These are phyloP conservation scores for Pythium plurisporium DNA, from an alignment of 352 stramenopile genomes.

Conservation along the genomic window DNA sequence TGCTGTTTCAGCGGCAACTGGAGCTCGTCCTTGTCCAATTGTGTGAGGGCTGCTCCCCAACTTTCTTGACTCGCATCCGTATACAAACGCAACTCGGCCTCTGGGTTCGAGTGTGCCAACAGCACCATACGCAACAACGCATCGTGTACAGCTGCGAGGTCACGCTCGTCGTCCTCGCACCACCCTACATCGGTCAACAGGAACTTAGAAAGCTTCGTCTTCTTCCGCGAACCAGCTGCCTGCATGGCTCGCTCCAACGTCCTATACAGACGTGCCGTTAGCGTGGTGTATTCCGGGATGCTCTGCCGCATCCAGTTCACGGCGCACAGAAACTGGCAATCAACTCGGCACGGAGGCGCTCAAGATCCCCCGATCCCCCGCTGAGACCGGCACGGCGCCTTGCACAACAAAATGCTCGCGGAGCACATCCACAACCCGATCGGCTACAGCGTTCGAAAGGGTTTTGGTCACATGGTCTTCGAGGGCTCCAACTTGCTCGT, in stretches of 20 bases:
- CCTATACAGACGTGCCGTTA: slow-evolving; percentile 14
- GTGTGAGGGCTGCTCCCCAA: slow-evolving; percentile 21
- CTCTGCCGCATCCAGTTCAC: slow-evolving; percentile 32
- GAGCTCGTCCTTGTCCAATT: slow-evolving; percentile 6
- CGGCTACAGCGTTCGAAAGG: neutral
- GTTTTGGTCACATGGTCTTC: neutral
- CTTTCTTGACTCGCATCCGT: slow-evolving; percentile 19
- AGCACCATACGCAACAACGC: slow-evolving; percentile 18
- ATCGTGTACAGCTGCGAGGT: neutral
- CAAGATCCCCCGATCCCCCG: neutral
- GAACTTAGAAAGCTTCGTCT: slow-evolving; percentile 9
- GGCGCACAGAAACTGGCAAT: slow-evolving; percentile 24
- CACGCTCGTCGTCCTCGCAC: neutral
- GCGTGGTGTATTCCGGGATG: slow-evolving; percentile 22
- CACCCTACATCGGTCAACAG: slow-evolving; percentile 9
- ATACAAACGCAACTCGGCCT: slow-evolving; percentile 16
- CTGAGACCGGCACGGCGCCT: neutral
- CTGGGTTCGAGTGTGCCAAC: slow-evolving; percentile 11
- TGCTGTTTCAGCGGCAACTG: slow-evolving; percentile 15
- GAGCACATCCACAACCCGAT: neutral
- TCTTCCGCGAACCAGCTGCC: slow-evolving; percentile 16
- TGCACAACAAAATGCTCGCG: neutral
- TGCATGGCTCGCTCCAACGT: slow-evolving; percentile 12
- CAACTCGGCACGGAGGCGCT: neutral
- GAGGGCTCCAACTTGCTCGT: neutral